phyloP scores from a whole-genome alignment of 441 rosid species.

The Gossypium davidsonii region DNA sequence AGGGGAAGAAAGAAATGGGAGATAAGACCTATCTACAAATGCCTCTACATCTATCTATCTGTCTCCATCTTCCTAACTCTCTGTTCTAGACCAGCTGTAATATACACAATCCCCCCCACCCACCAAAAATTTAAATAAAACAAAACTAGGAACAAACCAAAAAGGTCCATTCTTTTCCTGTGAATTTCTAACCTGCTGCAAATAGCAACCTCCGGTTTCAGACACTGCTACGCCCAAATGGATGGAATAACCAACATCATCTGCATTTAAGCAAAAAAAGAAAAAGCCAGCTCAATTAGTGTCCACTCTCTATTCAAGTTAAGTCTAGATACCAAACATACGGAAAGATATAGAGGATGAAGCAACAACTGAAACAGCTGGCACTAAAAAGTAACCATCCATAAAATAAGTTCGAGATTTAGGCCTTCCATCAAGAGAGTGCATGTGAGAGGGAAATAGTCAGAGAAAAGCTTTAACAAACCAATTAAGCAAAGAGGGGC shows the following conservation, averaged over 20 bases:
- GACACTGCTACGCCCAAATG: slow-evolving; percentile 26
- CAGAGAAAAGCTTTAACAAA: background rate
- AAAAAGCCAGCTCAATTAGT: slow-evolving; percentile 14
- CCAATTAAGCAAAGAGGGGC: background rate
- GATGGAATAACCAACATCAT: slow-evolving; percentile 40
- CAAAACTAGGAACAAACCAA: background rate
- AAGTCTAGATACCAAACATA: background rate
- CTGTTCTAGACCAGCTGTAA: no score
- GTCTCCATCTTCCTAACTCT: slow-evolving; percentile 40
- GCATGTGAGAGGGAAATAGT: background rate
- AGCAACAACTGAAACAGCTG: background rate
- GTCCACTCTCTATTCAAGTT: slow-evolving; percentile 4
- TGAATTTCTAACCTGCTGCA: slow-evolving; percentile 22
- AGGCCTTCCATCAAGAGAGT: background rate
- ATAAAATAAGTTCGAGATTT: background rate
- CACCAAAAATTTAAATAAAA: background rate
- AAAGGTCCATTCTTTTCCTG: slow-evolving; percentile 18
- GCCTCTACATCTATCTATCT: slow-evolving; percentile 35
- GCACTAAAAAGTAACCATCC: background rate
- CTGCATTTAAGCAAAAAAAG: slow-evolving; percentile 30
- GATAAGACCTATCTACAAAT: slow-evolving; percentile 45
- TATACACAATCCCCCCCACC: slow-evolving; percentile 27
- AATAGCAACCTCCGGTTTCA: slow-evolving; percentile 18
- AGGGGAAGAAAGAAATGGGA: slow-evolving; percentile 20
- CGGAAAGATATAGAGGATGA: background rate